phyloP scores from a whole-genome alignment of 768 basidiomycete species.

The Tephrocybe sp. region DNA sequence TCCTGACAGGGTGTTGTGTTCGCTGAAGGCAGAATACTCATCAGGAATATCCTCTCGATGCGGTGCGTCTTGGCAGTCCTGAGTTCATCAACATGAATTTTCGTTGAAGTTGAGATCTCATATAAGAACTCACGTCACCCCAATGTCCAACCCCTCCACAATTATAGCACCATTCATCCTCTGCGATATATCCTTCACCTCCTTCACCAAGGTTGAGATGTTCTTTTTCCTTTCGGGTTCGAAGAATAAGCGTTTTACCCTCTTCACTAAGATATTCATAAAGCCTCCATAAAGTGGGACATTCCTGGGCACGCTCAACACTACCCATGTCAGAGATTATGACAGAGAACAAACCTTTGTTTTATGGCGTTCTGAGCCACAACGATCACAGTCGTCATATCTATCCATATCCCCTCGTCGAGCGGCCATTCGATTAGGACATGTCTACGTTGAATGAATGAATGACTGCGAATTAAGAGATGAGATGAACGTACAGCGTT shows the following conservation, averaged over 20 bases:
- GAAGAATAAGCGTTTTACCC: conserved; percentile 43
- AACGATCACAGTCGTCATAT: conserved; percentile 62
- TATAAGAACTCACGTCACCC: conserved; percentile 61
- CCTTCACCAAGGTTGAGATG: conserved; percentile 57
- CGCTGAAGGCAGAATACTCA: conserved; percentile 69
- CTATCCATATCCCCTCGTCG: conserved; percentile 20
- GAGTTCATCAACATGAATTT: not conserved
- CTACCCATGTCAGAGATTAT: not conserved
- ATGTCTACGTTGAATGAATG: conserved; percentile 41
- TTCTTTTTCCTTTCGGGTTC: conserved; percentile 46
- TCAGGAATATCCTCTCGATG: conserved; percentile 37
- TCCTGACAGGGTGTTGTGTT: conserved; percentile 55
- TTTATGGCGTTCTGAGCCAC: conserved; percentile 61
- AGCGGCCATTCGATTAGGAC: conserved; percentile 55
- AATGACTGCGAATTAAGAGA: not conserved
- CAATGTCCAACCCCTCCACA: conserved; percentile 73
- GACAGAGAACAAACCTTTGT: conserved; percentile 48
- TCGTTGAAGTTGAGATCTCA: not conserved
- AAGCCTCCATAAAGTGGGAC: conserved; percentile 78
- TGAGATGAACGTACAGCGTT: conserved; percentile 45
- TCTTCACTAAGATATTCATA: conserved; percentile 67
- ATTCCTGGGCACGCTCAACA: conserved; percentile 51
- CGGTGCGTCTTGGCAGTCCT: conserved; percentile 59
- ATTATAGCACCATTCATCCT: conserved; percentile 80
- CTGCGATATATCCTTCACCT: conserved; percentile 75